Conservation (phyloP, 345 rosid species). For the Clarkia xantiana region DNA sequence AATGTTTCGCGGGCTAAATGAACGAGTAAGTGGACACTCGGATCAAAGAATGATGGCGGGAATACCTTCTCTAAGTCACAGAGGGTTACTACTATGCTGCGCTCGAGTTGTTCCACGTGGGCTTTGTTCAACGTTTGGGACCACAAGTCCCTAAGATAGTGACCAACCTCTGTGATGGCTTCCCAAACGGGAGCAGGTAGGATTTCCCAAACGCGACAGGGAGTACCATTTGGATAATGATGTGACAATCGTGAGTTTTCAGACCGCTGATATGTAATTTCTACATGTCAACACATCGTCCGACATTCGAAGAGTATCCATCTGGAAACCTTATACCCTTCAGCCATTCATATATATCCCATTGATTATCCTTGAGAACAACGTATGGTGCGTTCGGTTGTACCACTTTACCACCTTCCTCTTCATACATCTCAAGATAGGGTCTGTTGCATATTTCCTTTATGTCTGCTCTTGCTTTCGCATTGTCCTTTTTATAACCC, state of each 20-base stretch:
- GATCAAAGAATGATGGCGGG: background rate
- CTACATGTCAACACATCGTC: no score
- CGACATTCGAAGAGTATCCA: constrained; percentile 1
- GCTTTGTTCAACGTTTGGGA: no score
- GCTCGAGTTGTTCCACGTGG: no score
- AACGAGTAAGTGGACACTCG: background rate
- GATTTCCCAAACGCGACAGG: background rate
- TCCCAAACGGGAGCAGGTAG: background rate
- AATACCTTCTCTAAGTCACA: constrained; percentile 1
- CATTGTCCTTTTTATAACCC: background rate
- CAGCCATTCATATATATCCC: background rate
- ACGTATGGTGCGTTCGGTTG: no score
- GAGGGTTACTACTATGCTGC: no score
- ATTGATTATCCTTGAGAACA: no score
- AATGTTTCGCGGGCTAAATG: background rate
- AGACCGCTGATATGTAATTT: background rate
- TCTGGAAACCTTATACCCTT: background rate
- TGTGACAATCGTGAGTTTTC: background rate
- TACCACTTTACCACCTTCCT: no score
- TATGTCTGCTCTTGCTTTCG: background rate
- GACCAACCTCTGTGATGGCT: no score
- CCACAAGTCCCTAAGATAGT: no score
- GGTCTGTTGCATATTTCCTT: no score
- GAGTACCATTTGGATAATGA: background rate
- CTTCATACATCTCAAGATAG: no score